A percentile compares a stretch with the other conserved stretches of the same genome.
Conservation (phyloP, 2,329 filamentous ascomycete genomes). For the Cercospora sp. region DNA sequence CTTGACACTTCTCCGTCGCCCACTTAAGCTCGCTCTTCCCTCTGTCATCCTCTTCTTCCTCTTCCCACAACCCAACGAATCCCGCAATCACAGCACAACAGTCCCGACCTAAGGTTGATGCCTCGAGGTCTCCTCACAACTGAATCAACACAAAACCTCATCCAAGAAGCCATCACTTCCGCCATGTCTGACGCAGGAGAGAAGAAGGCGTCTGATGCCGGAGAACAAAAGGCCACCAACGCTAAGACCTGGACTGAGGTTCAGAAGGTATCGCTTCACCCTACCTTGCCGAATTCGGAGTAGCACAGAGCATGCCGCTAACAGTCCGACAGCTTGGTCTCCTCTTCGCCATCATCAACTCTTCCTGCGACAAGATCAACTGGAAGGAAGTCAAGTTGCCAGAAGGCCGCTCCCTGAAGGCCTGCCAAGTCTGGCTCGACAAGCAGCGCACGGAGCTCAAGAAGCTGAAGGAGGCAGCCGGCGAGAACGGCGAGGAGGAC, state of each 20-base stretch:
- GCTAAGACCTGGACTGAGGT: constrained; percentile 37
- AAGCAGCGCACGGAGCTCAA: constrained; percentile 37
- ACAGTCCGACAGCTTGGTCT: constrained; percentile 25
- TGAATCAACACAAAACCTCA: constrained; percentile 5
- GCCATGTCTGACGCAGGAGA: constrained; percentile 28
- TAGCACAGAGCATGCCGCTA: neutral
- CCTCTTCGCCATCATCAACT: constrained; percentile 35
- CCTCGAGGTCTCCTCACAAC: neutral
- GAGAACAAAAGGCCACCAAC: constrained; percentile 16
- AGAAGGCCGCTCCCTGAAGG: constrained; percentile 36
- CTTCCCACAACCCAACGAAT: constrained; percentile 2
- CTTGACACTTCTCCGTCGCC: neutral
- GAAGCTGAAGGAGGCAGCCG: constrained; percentile 23
- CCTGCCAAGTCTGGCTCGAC: constrained; percentile 34
- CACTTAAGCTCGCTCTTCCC: constrained; percentile 3
- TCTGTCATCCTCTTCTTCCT: constrained; percentile 12
- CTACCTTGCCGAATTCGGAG: neutral
- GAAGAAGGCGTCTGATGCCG: constrained; percentile 17
- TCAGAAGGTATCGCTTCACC: constrained; percentile 31
- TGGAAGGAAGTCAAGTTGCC: constrained; percentile 36
- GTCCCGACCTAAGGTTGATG: constrained; percentile 7
- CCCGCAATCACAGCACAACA: neutral
- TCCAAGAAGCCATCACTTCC: constrained; percentile 4
- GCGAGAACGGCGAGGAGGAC: constrained; percentile 16
- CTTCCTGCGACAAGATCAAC: constrained; percentile 28